These are phyloP conservation scores for Plenodomus lindquistii DNA, from an alignment of 2,329 filamentous ascomycete species.

Conservation along the genomic window DNA sequence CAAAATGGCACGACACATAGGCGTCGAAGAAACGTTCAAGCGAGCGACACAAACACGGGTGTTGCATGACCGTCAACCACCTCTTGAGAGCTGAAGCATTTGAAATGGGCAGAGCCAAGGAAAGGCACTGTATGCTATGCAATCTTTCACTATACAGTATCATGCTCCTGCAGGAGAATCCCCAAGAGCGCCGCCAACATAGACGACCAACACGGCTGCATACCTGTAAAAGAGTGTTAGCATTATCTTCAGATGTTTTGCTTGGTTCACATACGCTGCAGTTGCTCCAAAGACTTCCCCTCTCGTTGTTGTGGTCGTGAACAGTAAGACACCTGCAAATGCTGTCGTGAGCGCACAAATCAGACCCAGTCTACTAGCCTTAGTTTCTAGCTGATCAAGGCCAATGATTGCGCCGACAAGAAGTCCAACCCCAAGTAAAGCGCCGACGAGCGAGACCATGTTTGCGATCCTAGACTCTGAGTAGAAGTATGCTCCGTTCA, in stretches of 20 bases:
- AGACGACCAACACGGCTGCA: not conserved
- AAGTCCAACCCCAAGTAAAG: not conserved
- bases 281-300: not conserved
- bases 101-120: no score
- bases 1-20: no score
- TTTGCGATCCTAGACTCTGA: not conserved
- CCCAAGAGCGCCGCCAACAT: not conserved
- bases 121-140: no score
- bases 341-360: not conserved
- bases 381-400: not conserved
- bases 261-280: not conserved
- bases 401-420: not conserved
- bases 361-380: not conserved
- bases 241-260: not conserved
- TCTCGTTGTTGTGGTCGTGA: not conserved
- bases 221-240: not conserved
- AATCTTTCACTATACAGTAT: no score
- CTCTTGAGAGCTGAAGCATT: no score
- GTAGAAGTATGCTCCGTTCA: not conserved
- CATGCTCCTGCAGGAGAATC: not conserved
- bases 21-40: no score
- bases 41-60: no score
- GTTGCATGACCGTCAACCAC: no score
- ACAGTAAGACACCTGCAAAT: not conserved
- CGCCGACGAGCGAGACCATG: not conserved